Conservation (phyloP, 495 filamentous ascomycete species). For the Penicillium chermesinum region DNA sequence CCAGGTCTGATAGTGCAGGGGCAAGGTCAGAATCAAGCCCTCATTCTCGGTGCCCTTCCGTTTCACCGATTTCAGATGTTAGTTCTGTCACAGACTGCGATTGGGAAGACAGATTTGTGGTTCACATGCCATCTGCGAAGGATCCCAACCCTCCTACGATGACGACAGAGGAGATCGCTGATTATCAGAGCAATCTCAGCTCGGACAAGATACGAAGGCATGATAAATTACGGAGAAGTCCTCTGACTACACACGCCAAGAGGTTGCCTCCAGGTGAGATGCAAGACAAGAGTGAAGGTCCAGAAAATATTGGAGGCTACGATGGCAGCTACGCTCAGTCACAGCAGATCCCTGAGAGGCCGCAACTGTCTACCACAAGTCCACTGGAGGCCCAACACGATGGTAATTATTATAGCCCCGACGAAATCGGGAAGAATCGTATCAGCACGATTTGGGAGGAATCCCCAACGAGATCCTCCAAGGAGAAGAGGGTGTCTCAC, state of each 20-base stretch:
- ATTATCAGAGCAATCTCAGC: slow-evolving; percentile 40
- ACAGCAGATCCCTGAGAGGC: background rate
- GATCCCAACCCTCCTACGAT: slow-evolving; percentile 41
- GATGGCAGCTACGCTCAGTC: slow-evolving; percentile 11
- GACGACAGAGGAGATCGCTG: slow-evolving; percentile 34
- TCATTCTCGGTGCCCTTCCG: slow-evolving; percentile 16
- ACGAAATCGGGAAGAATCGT: slow-evolving; percentile 39
- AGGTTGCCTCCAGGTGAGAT: background rate
- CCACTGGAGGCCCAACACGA: slow-evolving; percentile 1
- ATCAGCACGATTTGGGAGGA: slow-evolving; percentile 41
- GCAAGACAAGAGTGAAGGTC: background rate
- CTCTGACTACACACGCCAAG: background rate
- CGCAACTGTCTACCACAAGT: slow-evolving; percentile 5
- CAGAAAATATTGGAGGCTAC: slow-evolving; percentile 19
- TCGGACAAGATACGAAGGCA: slow-evolving; percentile 11
- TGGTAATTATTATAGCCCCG: slow-evolving; percentile 36
- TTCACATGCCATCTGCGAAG: slow-evolving; percentile 43
- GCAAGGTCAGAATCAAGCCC: slow-evolving; percentile 26
- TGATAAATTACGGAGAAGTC: background rate
- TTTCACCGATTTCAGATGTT: slow-evolving; percentile 31
- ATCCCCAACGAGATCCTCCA: slow-evolving; percentile 20
- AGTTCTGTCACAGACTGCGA: slow-evolving; percentile 34
- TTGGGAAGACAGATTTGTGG: slow-evolving; percentile 44
- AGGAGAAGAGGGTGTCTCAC: slow-evolving; percentile 16
- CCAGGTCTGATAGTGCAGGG: slow-evolving; percentile 18